Conservation (phyloP, 2,329 filamentous ascomycete genomes). For the Fusarium tuaranense region DNA sequence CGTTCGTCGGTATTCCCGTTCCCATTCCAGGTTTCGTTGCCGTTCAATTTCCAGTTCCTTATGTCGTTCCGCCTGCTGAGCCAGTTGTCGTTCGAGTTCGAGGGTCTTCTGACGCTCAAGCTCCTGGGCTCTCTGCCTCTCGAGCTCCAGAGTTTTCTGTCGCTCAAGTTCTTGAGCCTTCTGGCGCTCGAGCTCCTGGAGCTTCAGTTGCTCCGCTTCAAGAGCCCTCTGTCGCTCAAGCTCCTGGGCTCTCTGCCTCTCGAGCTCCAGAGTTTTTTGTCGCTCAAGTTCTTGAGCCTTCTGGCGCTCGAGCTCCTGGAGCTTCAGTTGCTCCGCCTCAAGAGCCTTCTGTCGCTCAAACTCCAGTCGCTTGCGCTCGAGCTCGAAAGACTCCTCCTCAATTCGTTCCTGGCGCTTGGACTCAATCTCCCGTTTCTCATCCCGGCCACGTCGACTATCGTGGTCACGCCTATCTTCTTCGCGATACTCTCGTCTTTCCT, state of each 20-base stretch:
- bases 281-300: constrained; percentile 26
- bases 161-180: constrained; percentile 25
- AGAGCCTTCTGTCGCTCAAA: constrained; percentile 32
- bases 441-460: constrained; percentile 22
- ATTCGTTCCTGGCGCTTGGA: constrained; percentile 31
- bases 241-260: constrained; percentile 10
- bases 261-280: neutral
- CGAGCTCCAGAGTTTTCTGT: neutral
- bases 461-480: constrained; percentile 36
- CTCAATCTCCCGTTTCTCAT: constrained; percentile 31
- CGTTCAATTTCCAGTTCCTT: constrained; percentile 26
- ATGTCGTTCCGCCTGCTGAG: constrained; percentile 31
- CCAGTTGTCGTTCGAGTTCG: constrained; percentile 18
- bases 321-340: constrained; percentile 31
- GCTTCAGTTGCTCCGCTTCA: constrained; percentile 30
- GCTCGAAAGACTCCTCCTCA: constrained; percentile 30
- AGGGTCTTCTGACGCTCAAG: constrained; percentile 1
- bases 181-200: constrained; percentile 36
- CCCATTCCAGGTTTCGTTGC: constrained; percentile 27
- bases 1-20: constrained; percentile 46
- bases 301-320: constrained; percentile 37
- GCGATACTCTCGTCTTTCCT: constrained; percentile 31
- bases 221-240: constrained; percentile 32
- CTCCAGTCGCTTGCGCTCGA: constrained; percentile 37
- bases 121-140: constrained; percentile 11